phyloP scores from a whole-genome alignment of 2,329 filamentous ascomycete species.

The Hypoxylon sp. region DNA sequence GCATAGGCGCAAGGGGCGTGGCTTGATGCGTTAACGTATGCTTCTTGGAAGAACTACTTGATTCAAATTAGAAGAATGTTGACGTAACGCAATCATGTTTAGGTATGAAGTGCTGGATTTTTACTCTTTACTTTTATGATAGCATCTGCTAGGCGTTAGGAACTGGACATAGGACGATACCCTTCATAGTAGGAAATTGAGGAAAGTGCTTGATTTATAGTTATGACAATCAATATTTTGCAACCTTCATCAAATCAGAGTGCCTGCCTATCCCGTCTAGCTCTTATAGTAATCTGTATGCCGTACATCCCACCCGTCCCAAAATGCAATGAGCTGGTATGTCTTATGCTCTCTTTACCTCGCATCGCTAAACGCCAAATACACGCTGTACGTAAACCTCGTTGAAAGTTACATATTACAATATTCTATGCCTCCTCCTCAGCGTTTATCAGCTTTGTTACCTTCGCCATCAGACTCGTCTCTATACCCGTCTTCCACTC shows the following conservation, averaged over 20 bases:
- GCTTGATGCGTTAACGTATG: not conserved
- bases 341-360: conserved; percentile 22
- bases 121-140: conserved; percentile 14
- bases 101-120: conserved; percentile 14
- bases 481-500: conserved; percentile 51
- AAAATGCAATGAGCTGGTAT: conserved; percentile 33
- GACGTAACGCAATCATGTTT: not conserved
- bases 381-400: conserved; percentile 18
- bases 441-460: conserved; percentile 33
- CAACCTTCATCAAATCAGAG: conserved; percentile 4
- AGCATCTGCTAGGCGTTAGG: conserved; percentile 39
- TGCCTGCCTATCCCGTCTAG: conserved; percentile 15
- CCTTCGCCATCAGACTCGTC: conserved; percentile 45
- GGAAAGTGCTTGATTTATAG: conserved; percentile 21
- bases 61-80: not conserved
- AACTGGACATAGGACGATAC: conserved; percentile 32
- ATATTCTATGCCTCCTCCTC: conserved; percentile 15
- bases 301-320: conserved; percentile 23
- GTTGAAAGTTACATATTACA: conserved; percentile 12
- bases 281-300: conserved; percentile 22
- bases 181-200: conserved; percentile 38
- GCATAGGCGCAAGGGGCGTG: not conserved
- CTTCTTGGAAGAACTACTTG: not conserved
- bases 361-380: conserved; percentile 32
- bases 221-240: not conserved